Base-by-base conservation (phyloP, 306 rosid species). In the Gastrolobium bilobum region DNA sequence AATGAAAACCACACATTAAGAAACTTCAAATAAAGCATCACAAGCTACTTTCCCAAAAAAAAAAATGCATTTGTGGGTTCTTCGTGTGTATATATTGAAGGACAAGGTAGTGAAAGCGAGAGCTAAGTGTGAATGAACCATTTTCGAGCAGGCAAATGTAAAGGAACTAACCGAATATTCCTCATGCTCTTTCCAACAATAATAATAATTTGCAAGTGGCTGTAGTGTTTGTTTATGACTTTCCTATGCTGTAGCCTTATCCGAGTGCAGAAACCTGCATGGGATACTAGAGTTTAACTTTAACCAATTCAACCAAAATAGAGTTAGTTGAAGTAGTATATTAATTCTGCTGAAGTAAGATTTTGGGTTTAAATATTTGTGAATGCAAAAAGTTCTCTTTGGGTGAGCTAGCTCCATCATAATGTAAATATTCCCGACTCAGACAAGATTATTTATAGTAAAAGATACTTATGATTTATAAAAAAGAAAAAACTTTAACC, bases 121-220 rank as follows among this genome's bases (percentile, higher is more conserved):
- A 3, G 63, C 10, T 35, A 4, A 33, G 4, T 51, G 13, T 10
- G 46, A 31, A 54, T 35, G 47, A 34, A 43, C 52, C 66, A 72
- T 31, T 64, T 80, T 43, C 60, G 11, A 42, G 30, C 0, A 14
- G 42, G 52, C 75, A 67, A 53, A 20, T 31, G 2, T 4, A 43
- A 57, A 68, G 37, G 26, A 78, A 42, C 30, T 3, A 37, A 15
- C 43, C 58, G 69, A 68, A 78, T 56, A 78, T 67, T 56, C 76
- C 68, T 67, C 7, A 31, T 13, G 59, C 15, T 52, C 44, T 34
- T 63, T 37, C 20, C 39, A 20, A 35, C 51, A 65, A 7, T 48
- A 40, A 20, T 20, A 11, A 20, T 33, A 48, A 63, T 46, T 34
- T 6, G 61, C 78, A 57, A 33, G 26, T 44, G 20, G 80, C 4